Base-by-base conservation (phyloP, 768 basidiomycete genomes). In the Pisolithus sp. region DNA sequence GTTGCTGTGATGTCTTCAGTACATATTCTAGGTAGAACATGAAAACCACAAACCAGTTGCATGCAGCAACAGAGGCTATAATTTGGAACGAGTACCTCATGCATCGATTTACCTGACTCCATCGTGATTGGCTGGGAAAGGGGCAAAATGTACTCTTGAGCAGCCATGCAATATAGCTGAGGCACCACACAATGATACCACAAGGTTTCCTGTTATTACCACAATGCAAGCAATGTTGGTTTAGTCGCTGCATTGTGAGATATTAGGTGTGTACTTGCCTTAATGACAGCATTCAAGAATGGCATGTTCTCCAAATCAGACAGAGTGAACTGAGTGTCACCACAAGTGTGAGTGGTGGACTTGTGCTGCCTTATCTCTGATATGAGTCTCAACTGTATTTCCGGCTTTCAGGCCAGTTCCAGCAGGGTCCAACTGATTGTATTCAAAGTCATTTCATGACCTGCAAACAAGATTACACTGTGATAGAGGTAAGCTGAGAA, bases 381-480 rank as follows among this genome's bases (percentile, higher is more conserved):
- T 13, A 89, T 79, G 18, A 90, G 77, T 51, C 72, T 75, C 3
- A 67, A 64, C 60, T 92, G 88, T 2, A 81, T 64, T 17, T 79
- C 70, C 0, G 77, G 81, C 54, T 81, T 67, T 39, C 71, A 75
- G 3, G 82, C 76, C 5, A 92, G 73, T 56, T 83, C 81, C 49
- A 83, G 71, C 9, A 89, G 66, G 5, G 78, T 73, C 83, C 83
- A 89, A 50, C 74, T 72, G 28, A 84, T 48, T 1, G 76, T 72
- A 37, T 74, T 79, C 3, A 83, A 76, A 46, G 78, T 81, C 4
- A 83, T 86, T 62, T 84, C 85, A 61, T 86, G 78, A 1, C 75
- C 76, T 37, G 76, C 76, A 9, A 79, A 57, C 7, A 77, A 57
- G 12, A 78, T 73, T 20, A 74, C 76, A 15, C 75, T 77, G 31